Evolutionary conservation across 2,329 filamentous ascomycete genomes (phyloP).

Genomic region (Trichoderma semiorbis): DNA sequence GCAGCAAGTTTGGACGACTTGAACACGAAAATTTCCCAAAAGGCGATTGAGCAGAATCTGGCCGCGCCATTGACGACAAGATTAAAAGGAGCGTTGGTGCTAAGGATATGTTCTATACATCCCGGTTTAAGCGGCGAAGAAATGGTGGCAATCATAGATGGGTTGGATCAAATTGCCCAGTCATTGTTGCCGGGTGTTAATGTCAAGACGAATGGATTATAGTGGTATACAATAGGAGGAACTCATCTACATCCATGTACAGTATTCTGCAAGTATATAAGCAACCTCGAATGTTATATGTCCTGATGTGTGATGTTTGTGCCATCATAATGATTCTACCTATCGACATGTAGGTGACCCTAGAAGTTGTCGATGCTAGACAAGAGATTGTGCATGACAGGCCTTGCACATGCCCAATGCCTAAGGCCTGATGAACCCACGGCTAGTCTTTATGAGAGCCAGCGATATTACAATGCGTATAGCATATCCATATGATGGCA

Average conservation of each 20-base stretch:
- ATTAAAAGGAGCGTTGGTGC: conserved; percentile 14
- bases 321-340: not conserved
- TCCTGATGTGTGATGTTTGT: not conserved
- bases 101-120: conserved; percentile 18
- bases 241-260: not conserved
- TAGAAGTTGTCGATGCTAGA: not conserved
- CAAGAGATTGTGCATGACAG: not conserved
- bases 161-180: not conserved
- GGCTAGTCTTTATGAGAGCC: not conserved
- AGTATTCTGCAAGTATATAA: not conserved
- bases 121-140: not conserved
- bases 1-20: conserved; percentile 17
- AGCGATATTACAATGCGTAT: not conserved
- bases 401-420: too few species aligned
- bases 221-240: not conserved
- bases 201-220: not conserved
- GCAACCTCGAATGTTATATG: not conserved
- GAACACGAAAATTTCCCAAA: conserved; percentile 14
- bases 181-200: not conserved
- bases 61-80: conserved; percentile 21
- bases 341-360: not conserved
- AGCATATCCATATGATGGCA: not conserved
- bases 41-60: conserved; percentile 8
- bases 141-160: not conserved
- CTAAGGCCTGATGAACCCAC: not conserved